A percentile compares a stretch with the other conserved stretches of the same genome.
Conservation (phyloP, 768 basidiomycete species). For the Rhizopogon vesiculosus region DNA sequence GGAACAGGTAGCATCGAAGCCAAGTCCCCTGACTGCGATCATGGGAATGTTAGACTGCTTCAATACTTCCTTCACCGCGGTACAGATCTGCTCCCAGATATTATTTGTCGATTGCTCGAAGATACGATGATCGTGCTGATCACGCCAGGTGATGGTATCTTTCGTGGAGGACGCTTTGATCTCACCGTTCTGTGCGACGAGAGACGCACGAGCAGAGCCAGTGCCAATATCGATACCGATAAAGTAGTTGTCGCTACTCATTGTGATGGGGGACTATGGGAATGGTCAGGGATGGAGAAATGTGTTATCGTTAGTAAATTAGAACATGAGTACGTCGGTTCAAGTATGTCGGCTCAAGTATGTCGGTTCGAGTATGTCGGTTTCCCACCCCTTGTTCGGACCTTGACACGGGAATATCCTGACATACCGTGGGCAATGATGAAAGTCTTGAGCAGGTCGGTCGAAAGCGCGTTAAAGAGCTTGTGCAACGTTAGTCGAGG, state of each 20-base stretch:
- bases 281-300: conserved; percentile 1
- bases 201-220: conserved; percentile 84
- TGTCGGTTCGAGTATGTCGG: no score
- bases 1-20: conserved; percentile 96
- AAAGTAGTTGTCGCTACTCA: conserved; percentile 46
- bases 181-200: conserved; percentile 65
- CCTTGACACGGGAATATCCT: background rate
- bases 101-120: conserved; percentile 94
- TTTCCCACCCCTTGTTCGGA: background rate
- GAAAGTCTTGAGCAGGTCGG: background rate
- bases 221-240: conserved; percentile 88
- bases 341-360: no score
- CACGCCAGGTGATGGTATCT: conserved; percentile 82
- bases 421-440: background rate
- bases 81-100: conserved; percentile 75
- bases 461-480: background rate
- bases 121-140: conserved; percentile 80
- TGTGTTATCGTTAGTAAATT: background rate
- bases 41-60: conserved; percentile 49
- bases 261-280: conserved; percentile 11
- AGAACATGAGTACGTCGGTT: no score
- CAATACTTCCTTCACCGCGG: conserved; percentile 61
- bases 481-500: background rate
- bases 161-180: conserved; percentile 77
- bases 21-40: conserved; percentile 73